These are phyloP conservation scores for Fusarium sp. DNA, from an alignment of 2,329 filamentous ascomycete genomes.

Conservation along the genomic window DNA sequence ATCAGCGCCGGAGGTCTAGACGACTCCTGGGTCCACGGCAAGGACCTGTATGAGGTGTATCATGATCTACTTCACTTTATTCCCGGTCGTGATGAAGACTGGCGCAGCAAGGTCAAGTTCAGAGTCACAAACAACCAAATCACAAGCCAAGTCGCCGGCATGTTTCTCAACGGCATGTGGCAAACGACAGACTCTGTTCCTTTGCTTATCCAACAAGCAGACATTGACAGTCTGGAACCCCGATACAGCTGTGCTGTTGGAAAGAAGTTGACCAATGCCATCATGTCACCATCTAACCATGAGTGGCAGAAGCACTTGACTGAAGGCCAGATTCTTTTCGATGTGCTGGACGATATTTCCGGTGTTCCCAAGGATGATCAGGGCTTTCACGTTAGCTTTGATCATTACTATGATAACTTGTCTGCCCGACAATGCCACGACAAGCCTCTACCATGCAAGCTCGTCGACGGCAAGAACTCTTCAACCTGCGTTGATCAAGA, in stretches of 20 bases:
- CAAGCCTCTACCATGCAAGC: constrained; percentile 78
- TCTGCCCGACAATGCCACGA: constrained; percentile 82
- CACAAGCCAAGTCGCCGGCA: constrained; percentile 82
- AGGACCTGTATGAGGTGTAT: constrained; percentile 83
- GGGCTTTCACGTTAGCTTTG: constrained; percentile 78
- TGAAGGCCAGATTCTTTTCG: constrained; percentile 66
- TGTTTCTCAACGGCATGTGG: constrained; percentile 80
- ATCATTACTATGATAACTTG: constrained; percentile 89
- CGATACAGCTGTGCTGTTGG: constrained; percentile 74
- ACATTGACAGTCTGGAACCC: constrained; percentile 80
- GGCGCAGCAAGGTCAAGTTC: constrained; percentile 65
- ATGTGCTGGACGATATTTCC: constrained; percentile 74
- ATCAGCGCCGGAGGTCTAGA: constrained; percentile 78
- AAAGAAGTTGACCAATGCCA: constrained; percentile 54
- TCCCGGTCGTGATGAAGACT: constrained; percentile 61
- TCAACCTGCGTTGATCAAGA: constrained; percentile 71
- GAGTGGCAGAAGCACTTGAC: constrained; percentile 75
- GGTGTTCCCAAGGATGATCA: constrained; percentile 67
- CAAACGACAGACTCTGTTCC: constrained; percentile 56
- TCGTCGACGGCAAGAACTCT: constrained; percentile 58
- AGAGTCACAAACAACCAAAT: constrained; percentile 87
- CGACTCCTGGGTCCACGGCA: constrained; percentile 81
- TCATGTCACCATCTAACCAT: constrained; percentile 58
- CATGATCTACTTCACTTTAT: constrained; percentile 76
- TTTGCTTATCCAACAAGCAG: constrained; percentile 62